These are phyloP conservation scores for Malassezia nana DNA, from an alignment of 1,284 basidiomycete species.

Conservation along the genomic window DNA sequence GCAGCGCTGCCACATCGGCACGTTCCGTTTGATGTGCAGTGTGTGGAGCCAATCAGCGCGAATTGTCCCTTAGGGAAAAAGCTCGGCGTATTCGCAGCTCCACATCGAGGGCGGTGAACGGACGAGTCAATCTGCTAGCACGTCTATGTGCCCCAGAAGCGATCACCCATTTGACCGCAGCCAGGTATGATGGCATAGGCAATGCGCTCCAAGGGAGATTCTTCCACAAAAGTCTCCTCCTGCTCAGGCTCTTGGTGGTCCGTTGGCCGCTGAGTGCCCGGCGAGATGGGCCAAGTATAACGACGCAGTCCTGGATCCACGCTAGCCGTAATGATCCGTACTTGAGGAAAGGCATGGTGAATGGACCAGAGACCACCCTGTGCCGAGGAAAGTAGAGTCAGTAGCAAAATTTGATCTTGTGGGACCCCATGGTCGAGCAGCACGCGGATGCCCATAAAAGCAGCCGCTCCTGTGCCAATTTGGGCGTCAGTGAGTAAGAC, in stretches of 20 bases:
- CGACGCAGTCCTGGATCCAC: constrained; percentile 38
- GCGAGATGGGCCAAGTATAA: constrained; percentile 18
- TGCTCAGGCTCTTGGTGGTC: background rate
- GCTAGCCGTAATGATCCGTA: constrained; percentile 39
- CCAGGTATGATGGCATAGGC: constrained; percentile 43
- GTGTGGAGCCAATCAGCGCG: background rate
- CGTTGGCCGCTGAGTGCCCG: background rate
- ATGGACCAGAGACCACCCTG: constrained; percentile 68
- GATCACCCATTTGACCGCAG: constrained; percentile 41
- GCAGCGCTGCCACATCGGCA: background rate
- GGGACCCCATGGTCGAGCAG: constrained; percentile 86
- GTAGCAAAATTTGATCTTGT: constrained; percentile 56
- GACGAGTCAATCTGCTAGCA: background rate
- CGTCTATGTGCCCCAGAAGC: constrained; percentile 38
- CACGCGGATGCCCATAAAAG: constrained; percentile 91
- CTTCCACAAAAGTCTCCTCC: background rate
- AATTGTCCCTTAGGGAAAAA: background rate
- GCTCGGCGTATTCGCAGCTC: background rate
- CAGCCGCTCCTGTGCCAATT: constrained; percentile 88
- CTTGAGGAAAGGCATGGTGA: constrained; percentile 65
- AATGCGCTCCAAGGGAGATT: constrained; percentile 19
- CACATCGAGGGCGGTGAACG: background rate
- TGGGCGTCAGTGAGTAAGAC: constrained; percentile 89
- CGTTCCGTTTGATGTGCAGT: no score
- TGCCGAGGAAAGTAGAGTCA: constrained; percentile 75